Evolutionary conservation across 768 basidiomycete genomes (phyloP), one percentile per base, ranked within the genome.

Genomic region (Pisolithus orientalis): DNA sequence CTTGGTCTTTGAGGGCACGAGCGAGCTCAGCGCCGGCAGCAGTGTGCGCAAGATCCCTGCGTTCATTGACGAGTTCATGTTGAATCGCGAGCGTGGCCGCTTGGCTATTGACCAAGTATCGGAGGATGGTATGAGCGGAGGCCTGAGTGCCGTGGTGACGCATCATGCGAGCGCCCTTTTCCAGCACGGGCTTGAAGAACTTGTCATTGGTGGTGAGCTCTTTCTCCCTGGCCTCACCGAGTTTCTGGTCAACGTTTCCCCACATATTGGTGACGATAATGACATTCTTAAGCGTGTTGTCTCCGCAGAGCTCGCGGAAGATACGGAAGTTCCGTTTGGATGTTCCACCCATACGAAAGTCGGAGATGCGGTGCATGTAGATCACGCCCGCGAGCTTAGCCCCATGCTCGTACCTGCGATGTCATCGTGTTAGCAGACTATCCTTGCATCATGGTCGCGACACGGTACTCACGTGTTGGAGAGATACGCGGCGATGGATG

Each of bases 231-330:
- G 64, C 64, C 53, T 69, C 61, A 5, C 75, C 77, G n/a, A 71
- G 31, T 42, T 67, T 66, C 39, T 56, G 59, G 44, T 65, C 65
- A 38, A 78, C 71, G 53, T 70, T 65, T 5, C 68, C 72, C 79
- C 80, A 80, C 76, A 76, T 80, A 37, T 71, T 81, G 43, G 80
- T 80, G 47, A 74, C 74, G 53, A 82, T 72, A 27, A 77, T 66
- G 28, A 82, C 77, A 53, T 75, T 80, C 38, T 69, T 65, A 47
- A 82, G 73, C 13, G 75, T 68, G 42, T 51, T 66, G 17, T 77
- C 74, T 13, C 81, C 80, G 55, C 80, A 82, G 11, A 82, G 69
- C 51, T 76, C 70, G 44, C 73, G 66, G 62, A 82, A 80, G 65
- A 80, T 72, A 34, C 70, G 69, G 51, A 79, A 78, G 57, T 77